Conservation (phyloP, 129 eudicot genomes). For the Heracleum sosnowskyi region DNA sequence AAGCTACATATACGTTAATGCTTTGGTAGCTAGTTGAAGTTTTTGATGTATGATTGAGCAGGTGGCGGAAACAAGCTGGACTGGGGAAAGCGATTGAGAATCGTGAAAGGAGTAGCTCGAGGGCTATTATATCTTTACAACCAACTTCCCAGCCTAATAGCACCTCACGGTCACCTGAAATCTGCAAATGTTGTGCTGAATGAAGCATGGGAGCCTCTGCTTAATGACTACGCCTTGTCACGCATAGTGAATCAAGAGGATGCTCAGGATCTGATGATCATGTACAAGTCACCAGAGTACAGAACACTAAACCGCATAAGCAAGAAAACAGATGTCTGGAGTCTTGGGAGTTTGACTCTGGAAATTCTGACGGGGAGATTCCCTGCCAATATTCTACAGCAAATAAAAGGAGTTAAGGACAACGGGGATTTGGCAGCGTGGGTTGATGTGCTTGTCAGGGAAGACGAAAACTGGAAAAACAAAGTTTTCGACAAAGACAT, state of each 20-base stretch:
- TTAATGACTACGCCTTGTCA: constrained; percentile 7
- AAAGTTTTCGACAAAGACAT: constrained; percentile 63
- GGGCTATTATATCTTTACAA: constrained; percentile 28
- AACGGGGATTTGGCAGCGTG: constrained; percentile 15
- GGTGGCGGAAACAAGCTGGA: constrained; percentile 15
- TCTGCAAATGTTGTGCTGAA: constrained; percentile 13
- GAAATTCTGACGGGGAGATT: constrained; percentile 12
- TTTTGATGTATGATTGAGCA: not conserved
- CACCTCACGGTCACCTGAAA: constrained; percentile 18
- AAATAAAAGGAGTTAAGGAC: not conserved
- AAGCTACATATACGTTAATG: not conserved
- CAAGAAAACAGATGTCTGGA: constrained; percentile 15
- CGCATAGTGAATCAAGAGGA: constrained; percentile 13
- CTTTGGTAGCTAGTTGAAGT: too few species aligned
- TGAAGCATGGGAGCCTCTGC: constrained; percentile 11
- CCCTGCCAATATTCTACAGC: constrained; percentile 5
- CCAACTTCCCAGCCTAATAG: constrained; percentile 9
- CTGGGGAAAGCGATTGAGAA: constrained; percentile 30
- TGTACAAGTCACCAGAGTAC: constrained; percentile 16
- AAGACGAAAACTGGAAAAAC: constrained; percentile 25
- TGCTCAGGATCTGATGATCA: constrained; percentile 11
- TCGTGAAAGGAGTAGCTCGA: constrained; percentile 33
- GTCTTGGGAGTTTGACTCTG: constrained; percentile 5
- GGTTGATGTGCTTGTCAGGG: constrained; percentile 4
- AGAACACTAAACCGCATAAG: not conserved